Base-by-base conservation (phyloP, 192 early-diverging fungal genomes). In the Allomyces arbusculus region DNA sequence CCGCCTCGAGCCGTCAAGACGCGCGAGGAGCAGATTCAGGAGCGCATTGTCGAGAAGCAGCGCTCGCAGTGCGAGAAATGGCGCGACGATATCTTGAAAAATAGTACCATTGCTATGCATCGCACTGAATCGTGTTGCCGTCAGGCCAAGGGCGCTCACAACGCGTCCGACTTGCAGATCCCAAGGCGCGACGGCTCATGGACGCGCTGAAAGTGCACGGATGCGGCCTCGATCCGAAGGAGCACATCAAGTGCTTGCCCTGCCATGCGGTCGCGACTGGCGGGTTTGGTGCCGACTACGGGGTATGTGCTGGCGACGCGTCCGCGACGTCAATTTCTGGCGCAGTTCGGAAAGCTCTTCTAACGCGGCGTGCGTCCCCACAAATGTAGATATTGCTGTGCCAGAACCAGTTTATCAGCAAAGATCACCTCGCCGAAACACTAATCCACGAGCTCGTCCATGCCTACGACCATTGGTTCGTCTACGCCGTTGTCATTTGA, bases 401-500 rank as follows among this genome's bases (percentile, higher is more conserved):
- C 55, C 65, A 66, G 55, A 66, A 66, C 50, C 23, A 28, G 19
- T 22, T 66, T 3, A n/a, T 50, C 20, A 11, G 23, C 58, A 66
- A 66, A 25, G 23, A 45, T 11, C 44, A 66, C 65, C 16, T 66
- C 10, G 45, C n/a, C 20, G 40, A 24, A 19, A 68, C 67, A 1
- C 20, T 68, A 8, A 58, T 55, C 23, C 61, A 62, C 40, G 44
- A 72, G 72, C 75, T 83, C 11, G 70, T 83, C 1, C 81, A 83
- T 64, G 77, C 78, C 10, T 83, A 74, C 65, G 81, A 83, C 67
- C 75, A 78, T 61, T 77, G 74, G 65, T 77, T 74, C 22, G 67
- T 69, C 3, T 0, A 8, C 33, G 0, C 33, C 33, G 3, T 3
- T 58, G 50, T 20, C 3, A 0, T 14, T 58, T 20, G 12, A 20